Evolutionary conservation across 805 yeast species (phyloP).

Genomic region (Yueomyces sp.): DNA sequence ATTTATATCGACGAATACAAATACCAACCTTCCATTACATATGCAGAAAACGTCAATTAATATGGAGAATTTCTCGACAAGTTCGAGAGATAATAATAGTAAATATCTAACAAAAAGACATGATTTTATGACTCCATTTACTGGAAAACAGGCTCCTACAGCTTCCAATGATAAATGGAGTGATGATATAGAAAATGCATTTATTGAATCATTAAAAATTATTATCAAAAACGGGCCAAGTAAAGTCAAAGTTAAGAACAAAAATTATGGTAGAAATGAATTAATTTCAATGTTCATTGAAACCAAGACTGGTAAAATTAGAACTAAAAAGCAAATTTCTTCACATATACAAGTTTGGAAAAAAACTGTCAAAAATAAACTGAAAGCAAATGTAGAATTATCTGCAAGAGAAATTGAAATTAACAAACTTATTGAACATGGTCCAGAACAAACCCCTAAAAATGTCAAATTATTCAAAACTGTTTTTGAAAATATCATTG

Average conservation of each 20-base stretch:
- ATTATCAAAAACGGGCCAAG: constrained; percentile 84
- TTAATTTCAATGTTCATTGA: constrained; percentile 73
- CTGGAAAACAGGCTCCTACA: background rate
- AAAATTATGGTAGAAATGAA: constrained; percentile 92
- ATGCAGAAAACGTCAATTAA: background rate
- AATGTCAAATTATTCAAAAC: constrained; percentile 14
- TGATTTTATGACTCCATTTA: background rate
- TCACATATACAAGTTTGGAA: constrained; percentile 95
- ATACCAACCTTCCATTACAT: background rate
- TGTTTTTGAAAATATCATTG: constrained; percentile 17
- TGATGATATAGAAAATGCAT: constrained; percentile 76
- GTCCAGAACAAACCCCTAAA: constrained; percentile 19
- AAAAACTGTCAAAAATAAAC: constrained; percentile 30
- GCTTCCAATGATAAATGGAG: constrained; percentile 51
- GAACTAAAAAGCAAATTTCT: constrained; percentile 88
- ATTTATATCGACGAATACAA: background rate
- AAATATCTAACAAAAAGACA: background rate
- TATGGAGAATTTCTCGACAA: background rate
- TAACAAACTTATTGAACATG: constrained; percentile 20
- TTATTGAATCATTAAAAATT: constrained; percentile 66
- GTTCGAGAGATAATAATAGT: background rate
- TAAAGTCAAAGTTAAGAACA: constrained; percentile 72
- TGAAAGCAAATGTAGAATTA: constrained; percentile 11
- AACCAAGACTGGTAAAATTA: constrained; percentile 61
- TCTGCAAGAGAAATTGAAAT: constrained; percentile 18